Base-by-base conservation (phyloP, 202 grass and related monocot genomes). In the Schoenoplectus triqueter region DNA sequence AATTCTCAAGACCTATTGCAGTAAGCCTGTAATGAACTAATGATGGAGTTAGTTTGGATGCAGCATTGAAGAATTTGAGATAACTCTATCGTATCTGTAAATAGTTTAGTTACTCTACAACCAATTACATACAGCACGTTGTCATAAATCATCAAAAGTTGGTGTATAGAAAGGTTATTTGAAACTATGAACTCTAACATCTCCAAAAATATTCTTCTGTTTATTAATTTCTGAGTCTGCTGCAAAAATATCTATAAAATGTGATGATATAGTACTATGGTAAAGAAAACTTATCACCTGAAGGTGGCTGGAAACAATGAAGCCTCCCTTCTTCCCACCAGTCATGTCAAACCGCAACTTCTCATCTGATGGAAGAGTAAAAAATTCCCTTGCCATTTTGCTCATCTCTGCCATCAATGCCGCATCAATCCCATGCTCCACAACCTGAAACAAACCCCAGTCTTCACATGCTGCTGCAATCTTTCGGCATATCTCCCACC, bases 371-470 rank as follows among this genome's bases (percentile, higher is more conserved):
- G 95, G 88, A 46, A 97, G 76, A 57, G 91, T 88, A 80, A 97
- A 97, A 91, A 97, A 97, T 7, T 95, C 91, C 10, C 86, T 79
- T 0, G 91, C 88, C 0, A 94, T 87, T 3, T 80, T 21, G 6
- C 85, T 48, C 91, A 94, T 93, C 5, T 86, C 80, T 7, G 86
- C 85, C 7, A 95, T 61, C 7, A 97, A 83, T 15, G 2, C 86
- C 1, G 64, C 68, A 72, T 90, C 95, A 9, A 97, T 90, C 10
- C 92, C 86, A 54, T 94, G 92, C 81, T 97, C 95, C 3, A 97
- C 91, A 14, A 97, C 95, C 89, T 97, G 95, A 88, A 97, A 97
- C 47, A 97, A 47, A 60, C 95, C 95, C 95, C 92, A 97, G 19
- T 59, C 95, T 83, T 97, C 92, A 86, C 92, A 94, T 14, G 95